Base-by-base conservation (phyloP, 164 flowering plant species). In the Kalanchoe fedtschenkoi region DNA sequence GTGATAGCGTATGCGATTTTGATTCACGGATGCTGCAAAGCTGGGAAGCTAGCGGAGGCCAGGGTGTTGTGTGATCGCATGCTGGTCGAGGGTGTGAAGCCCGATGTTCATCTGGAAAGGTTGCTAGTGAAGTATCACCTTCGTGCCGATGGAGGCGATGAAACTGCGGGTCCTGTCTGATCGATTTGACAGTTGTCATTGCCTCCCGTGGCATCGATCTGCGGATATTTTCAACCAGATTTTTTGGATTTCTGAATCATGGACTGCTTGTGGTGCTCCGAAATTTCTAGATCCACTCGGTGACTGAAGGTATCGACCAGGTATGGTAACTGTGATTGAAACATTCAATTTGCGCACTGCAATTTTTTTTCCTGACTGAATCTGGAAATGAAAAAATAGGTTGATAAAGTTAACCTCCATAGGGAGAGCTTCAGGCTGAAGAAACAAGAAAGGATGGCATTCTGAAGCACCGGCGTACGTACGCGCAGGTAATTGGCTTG, bases 1-100 rank as follows among this genome's bases (percentile, higher is more conserved):
- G 72, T 79, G 4, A 76, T 79, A 41, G 79, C 78, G 41, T 83
- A 79, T 69, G 75, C 77, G 33, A 79, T 78, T 63, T 58, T 81
- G 67, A 80, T 81, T 51, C 73, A 58, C 30, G 76, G 77, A 24
- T 81, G 51, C 26, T 83, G 81, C 66, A 75, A 68, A 51, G 74
- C 64, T 62, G 85, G 78, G 60, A 78, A 74, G 64, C 19, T 75
- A 17, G 58, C 62, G 0, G 80, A 80, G 65, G 87, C 84, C 46
- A 56, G 22, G 72, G 28, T 51, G 69, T 62, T 78, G 46, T 76
- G 71, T 65, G 61, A 63, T 19, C 69, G 29, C 22, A 80, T 83
- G 83, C 58, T 77, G 65, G 72, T 10, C 3, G 66, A 71, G 46
- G 79, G 80, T 21, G 66, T 78, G 29, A 41, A 10, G 17, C 84